phyloP scores from a whole-genome alignment of 176 grass and related monocot species.

The Bromus sterilis region DNA sequence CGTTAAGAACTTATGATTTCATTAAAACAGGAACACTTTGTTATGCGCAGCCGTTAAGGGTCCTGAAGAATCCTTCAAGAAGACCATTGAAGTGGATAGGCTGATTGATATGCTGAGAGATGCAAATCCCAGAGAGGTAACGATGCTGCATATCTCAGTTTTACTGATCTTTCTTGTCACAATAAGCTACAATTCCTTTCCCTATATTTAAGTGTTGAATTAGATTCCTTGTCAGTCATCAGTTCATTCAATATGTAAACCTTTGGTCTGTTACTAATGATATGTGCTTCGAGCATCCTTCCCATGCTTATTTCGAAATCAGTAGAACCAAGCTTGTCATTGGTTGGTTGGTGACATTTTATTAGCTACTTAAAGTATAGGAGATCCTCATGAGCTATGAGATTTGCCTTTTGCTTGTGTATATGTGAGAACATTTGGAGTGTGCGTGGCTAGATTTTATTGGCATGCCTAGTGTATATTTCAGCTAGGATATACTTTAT shows the following conservation, averaged over 20 bases:
- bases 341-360: slow-evolving; percentile 7
- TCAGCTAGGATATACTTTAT: not conserved
- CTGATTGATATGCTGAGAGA: slow-evolving; percentile 78
- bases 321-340: not conserved
- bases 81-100: slow-evolving; percentile 72
- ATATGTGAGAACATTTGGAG: not conserved
- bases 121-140: slow-evolving; percentile 73
- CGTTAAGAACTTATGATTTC: not conserved
- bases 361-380: not conserved
- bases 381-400: not conserved
- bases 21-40: slow-evolving; percentile 51
- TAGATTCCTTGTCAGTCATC: not conserved
- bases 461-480: not conserved
- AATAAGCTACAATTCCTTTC: not conserved
- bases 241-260: not conserved
- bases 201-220: not conserved
- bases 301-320: not conserved
- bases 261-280: not conserved
- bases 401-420: not conserved
- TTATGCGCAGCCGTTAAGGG: slow-evolving; percentile 48
- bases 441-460: not conserved
- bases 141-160: not conserved
- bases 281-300: not conserved
- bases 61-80: slow-evolving; percentile 71
- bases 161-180: not conserved